Base-by-base conservation (phyloP, 176 grass and related monocot genomes). In the Panicum miliaceum region DNA sequence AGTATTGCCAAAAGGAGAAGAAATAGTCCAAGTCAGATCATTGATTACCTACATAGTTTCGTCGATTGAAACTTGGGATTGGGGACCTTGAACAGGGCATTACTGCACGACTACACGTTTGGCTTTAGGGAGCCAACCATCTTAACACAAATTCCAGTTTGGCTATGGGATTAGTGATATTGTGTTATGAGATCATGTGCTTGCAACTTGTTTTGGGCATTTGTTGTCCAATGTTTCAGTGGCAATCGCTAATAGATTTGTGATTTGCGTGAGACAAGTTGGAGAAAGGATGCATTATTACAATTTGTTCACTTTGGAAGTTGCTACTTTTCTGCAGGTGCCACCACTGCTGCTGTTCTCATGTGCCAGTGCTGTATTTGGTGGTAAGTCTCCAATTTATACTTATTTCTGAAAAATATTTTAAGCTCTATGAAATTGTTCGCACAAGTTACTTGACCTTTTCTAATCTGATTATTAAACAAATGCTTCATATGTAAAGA, bases 321-420 rank as follows among this genome's bases (percentile, higher is more conserved):
- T 19, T 80, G 37, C 5, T 15, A 32, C 80, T 77, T 77, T 63
- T 86, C 18, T 91, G 46, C 81, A 98, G 96, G 82, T 95, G 59
- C 91, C 96, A 86, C 83, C 96, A 37, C 70, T 94, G 73, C 32
- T 99, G 27, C 27, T 94, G 57, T 95, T 92, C 85, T 99, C 93
- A 79, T 93, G 96, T 81, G 78, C 83, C 46, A 94, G 93, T 94
- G 93, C 91, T 94, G 71, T 76, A 52, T 93, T 99, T 92, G 96
- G 96, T 26, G 84, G 93, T 99, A 91, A 90, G 83, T 52, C 22
- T 66, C 81, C 64, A 32, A 43, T 66, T 8, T 32, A 73, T 70
- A 36, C 76, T 18, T 40, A 3, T 40, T 20, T 54, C 3, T 38
- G 23, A 27, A 76, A 40, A 40, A 27, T 50, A 3, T 53, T 66